Evolutionary conservation across 1,284 basidiomycete species (phyloP), one percentile per base, ranked within the genome.

Genomic region (Fistulina hepatica): DNA sequence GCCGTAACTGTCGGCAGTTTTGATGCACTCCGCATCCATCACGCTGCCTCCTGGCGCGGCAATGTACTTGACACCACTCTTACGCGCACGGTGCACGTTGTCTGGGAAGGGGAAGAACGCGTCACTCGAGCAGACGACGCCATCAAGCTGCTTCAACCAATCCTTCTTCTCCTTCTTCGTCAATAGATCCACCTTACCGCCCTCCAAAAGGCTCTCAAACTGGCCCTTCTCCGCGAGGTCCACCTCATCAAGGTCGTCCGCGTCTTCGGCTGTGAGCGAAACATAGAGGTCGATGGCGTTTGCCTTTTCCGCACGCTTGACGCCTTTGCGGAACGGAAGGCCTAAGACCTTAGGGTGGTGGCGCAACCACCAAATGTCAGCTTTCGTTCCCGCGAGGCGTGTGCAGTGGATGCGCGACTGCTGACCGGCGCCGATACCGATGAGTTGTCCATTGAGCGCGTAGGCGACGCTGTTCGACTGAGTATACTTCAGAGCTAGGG

Each of bases 71-170:
- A 90, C 91, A 1, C 94, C 94, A 46, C 88, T 92, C 67, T 88
- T 82, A 57, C 78, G 73, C 36, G 89, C 90, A 40, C 94, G 72
- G 60, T 97, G 85, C 28, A 99, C 94, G 54, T 98, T 99, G 61
- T 98, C 95, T 6, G 92, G 79, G 79, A 98, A 98, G 26, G 94
- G 94, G 88, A 98, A 98, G 73, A 98, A 98, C 41, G 94, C 94
- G 53, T 98, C 95, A 47, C 85, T 91, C 24, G 89, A 89, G 59
- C 93, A 93, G 6, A 85, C 80, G 34, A 98, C 94, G 23, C 78
- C 85, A 38, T 81, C 78, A 43, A 95, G 63, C 62, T 79, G 64
- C 40, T 55, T 60, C 44, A 77, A 75, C 72, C 89, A 90, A 37
- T 69, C 70, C 49, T 66, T 73, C 54, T 76, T 79, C 65, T 97